Base-by-base conservation (phyloP, 2,329 filamentous ascomycete species). In the Trichoderma cornu-damae region DNA sequence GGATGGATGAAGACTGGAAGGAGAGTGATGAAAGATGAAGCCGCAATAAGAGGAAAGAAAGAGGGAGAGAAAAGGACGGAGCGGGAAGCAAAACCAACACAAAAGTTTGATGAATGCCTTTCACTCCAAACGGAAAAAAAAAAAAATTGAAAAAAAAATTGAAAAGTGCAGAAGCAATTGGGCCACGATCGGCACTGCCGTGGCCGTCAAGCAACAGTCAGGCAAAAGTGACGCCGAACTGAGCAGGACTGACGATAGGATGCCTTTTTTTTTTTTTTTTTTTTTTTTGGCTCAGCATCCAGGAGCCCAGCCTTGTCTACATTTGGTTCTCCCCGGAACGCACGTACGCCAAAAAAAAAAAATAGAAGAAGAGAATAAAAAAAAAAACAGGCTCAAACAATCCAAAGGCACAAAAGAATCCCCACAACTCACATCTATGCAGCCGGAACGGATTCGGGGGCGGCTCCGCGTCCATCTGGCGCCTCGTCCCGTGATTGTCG, bases 401-500 rank as follows among this genome's bases (percentile, higher is more conserved):
- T n/a, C n/a, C n/a, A n/a, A n/a, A n/a, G n/a, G n/a, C n/a, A n/a
- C n/a, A n/a, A n/a, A n/a, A n/a, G n/a, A n/a, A n/a, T n/a, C n/a
- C n/a, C n/a, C 24, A 20, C 11, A 34, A 28, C 71, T 71, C 58
- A 73, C 71, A 67, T 62, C 70, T 66, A 51, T 73, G 70, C 2
- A 73, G 62, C 16, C 71, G 70, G 59, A 73, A 73, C 0, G 71
- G 71, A 64, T 73, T 69, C 37, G 68, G 68, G 20, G 69, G 70
- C 40, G 58, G 53, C 7, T 35, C 58, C 30, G 35, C 37, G 30
- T 34, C 49, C n/a, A n/a, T n/a, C n/a, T n/a, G n/a, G 16, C 30
- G 38, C 32, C 53, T 50, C 32, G 64, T 62, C 20, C 62, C 61
- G 34, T 67, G 65, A 38, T 70, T 61, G 53, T 62, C 56, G 4